Base-by-base conservation (phyloP, 1,139 yeast genomes). In the Debaryomyces subglobosus region DNA sequence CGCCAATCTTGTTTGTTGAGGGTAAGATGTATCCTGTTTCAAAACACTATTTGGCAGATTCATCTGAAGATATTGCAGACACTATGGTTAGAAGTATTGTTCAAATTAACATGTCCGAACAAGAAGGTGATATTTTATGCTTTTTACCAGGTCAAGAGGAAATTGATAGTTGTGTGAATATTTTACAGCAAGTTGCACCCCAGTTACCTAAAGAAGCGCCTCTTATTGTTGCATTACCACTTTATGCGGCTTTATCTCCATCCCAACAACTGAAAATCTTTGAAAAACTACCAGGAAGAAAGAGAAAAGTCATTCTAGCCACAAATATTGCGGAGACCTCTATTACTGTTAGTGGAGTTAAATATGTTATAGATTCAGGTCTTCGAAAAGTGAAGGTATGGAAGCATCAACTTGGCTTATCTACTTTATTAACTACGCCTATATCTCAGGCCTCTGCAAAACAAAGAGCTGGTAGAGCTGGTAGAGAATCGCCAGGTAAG, bases 271-370 rank as follows among this genome's bases (percentile, higher is more conserved):
- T 86, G 60, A 76, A 77, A 54, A 92, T 92, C 10, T 95, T 94
- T 58, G 77, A 78, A 27, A 80, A 81, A 23, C 67, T 89, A 2
- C 79, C 82, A 13, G 62, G 72, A 24, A 71, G 84, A 58, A 81
- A 83, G 59, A 78, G 99, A 54, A 94, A 94, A 63, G 85, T 94
- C 32, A 89, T 94, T 35, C 69, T 94, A 49, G 90, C 99, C 7
- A 94, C 99, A 1, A 94, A 94, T 64, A 90, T 94, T 58, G 99
- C 99, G 0, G 99, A 94, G 71, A 95, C 99, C 0, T 94, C 99
- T 40, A 86, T 94, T 51, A 94, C 99, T 1, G 95, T 94, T 33
- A 85, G 96, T 24, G 99, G 99, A 0, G 96, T 94, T n/a, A 82
- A 89, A 53, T 94, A 89, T 60, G 99, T 94, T 5, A 78, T 94